These are phyloP conservation scores for Cryphonectria japonica DNA, from an alignment of 2,329 filamentous ascomycete species.

Conservation along the genomic window DNA sequence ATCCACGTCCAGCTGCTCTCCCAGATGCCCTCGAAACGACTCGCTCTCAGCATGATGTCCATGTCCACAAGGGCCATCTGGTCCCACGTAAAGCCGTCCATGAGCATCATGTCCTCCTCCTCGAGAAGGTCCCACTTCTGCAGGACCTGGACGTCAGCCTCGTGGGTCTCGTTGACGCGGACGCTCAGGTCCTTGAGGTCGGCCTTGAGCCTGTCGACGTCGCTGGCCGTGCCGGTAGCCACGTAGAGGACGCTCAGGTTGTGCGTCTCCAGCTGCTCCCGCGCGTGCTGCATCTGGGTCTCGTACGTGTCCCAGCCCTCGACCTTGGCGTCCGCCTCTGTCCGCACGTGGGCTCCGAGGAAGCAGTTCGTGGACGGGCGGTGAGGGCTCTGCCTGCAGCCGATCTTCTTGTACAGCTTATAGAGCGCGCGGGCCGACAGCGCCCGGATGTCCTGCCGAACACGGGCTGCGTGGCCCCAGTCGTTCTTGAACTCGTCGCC, in stretches of 20 bases:
- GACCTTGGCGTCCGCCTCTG: constrained; percentile 23
- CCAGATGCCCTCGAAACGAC: constrained; percentile 29
- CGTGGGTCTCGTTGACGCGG: constrained; percentile 16
- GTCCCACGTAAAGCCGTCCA: constrained; percentile 27
- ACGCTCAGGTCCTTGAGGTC: constrained; percentile 15
- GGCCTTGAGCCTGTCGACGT: constrained; percentile 17
- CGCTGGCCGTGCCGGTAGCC: constrained; percentile 28
- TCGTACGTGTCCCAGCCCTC: constrained; percentile 25
- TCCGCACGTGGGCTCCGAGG: constrained; percentile 27
- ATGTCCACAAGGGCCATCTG: constrained; percentile 29
- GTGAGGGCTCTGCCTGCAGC: constrained; percentile 16
- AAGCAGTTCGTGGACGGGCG: constrained; percentile 15
- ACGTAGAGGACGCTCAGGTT: constrained; percentile 27
- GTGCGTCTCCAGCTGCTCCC: constrained; percentile 18
- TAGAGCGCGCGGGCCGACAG: constrained; percentile 26
- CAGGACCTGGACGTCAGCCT: constrained; percentile 15
- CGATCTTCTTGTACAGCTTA: constrained; percentile 23
- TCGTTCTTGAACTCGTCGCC: constrained; percentile 20
- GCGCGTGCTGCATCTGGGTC: constrained; percentile 10
- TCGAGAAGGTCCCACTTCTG: constrained; percentile 29
- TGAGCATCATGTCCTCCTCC: constrained; percentile 24
- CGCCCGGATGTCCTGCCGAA: constrained; percentile 20
- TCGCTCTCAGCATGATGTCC: constrained; percentile 28
- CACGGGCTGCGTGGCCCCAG: constrained; percentile 23
- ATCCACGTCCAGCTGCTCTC: constrained; percentile 30